phyloP scores from a whole-genome alignment of 768 basidiomycete species.

The Mrakia gelida region DNA sequence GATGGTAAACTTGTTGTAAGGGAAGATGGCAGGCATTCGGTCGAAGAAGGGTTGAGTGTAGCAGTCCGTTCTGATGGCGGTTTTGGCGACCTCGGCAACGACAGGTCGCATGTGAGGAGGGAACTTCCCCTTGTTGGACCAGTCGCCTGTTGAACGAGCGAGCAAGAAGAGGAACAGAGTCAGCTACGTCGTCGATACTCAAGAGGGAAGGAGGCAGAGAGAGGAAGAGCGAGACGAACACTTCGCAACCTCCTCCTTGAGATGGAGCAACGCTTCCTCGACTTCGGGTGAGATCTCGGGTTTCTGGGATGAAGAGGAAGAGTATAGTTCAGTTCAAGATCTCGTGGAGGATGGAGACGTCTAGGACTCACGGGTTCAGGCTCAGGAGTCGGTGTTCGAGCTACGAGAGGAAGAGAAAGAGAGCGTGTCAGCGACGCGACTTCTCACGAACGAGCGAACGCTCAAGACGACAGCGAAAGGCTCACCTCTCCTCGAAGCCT shows the following conservation, averaged over 20 bases:
- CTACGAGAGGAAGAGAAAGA: neutral
- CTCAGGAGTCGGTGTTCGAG: neutral
- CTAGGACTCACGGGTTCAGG: neutral
- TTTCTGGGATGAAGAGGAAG: neutral
- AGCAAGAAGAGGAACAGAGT: too few relatives aligned
- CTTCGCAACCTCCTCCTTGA: conserved; percentile 31
- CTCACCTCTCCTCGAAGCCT: neutral
- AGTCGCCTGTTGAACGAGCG: conserved; percentile 13
- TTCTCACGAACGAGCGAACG: neutral
- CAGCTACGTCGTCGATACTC: neutral
- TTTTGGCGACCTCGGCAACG: conserved; percentile 64
- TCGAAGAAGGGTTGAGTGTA: conserved; percentile 91
- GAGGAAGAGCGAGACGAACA: conserved; percentile 33
- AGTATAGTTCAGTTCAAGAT: neutral
- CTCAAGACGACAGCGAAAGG: neutral
- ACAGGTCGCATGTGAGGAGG: conserved; percentile 71
- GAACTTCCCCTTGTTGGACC: conserved; percentile 71
- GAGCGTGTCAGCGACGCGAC: neutral
- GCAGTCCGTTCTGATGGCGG: conserved; percentile 76
- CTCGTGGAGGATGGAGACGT: too few relatives aligned
- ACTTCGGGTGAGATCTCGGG: conserved; percentile 13
- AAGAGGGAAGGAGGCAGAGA: neutral
- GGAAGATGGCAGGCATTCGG: conserved; percentile 78
- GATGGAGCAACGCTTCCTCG: conserved; percentile 48
- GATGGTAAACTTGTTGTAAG: conserved; percentile 85